These are phyloP conservation scores for Saccharomyces hybrid DNA, from an alignment of 1,139 yeast species.

Conservation along the genomic window DNA sequence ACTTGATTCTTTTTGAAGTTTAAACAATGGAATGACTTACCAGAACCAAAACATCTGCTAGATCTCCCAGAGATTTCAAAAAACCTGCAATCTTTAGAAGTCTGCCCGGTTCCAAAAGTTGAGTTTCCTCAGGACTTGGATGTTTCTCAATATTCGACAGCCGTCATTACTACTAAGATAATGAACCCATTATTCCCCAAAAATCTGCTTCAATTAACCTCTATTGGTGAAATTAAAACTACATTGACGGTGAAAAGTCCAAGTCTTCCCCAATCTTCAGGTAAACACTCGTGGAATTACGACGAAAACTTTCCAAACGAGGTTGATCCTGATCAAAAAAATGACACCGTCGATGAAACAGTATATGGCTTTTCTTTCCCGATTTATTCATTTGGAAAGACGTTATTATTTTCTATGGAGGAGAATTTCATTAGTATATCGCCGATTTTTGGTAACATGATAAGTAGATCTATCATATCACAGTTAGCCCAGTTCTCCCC, in stretches of 20 bases:
- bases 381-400: conserved; percentile 15
- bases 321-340: conserved; percentile 13
- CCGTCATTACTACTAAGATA: conserved; percentile 20
- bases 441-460: conserved; percentile 21
- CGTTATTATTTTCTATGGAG: conserved; percentile 18
- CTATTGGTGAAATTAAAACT: conserved; percentile 16
- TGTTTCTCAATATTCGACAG: conserved; percentile 8
- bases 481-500: conserved; percentile 4
- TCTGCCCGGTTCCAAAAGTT: conserved; percentile 21
- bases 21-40: conserved; percentile 32
- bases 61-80: conserved; percentile 19
- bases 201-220: conserved; percentile 6
- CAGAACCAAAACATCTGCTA: conserved; percentile 30
- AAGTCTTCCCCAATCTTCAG: neutral
- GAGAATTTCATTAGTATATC: conserved; percentile 26
- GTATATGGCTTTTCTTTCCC: conserved; percentile 16
- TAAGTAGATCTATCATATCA: conserved; percentile 9
- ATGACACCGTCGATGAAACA: conserved; percentile 1
- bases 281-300: conserved; percentile 20
- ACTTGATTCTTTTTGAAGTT: conserved; percentile 14
- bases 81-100: conserved; percentile 23
- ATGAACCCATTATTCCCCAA: conserved; percentile 25
- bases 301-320: conserved; percentile 26
- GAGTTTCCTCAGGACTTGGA: conserved; percentile 12
- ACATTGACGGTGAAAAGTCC: neutral